Conservation (phyloP, 345 rosid species). For the Salix viminalis region DNA sequence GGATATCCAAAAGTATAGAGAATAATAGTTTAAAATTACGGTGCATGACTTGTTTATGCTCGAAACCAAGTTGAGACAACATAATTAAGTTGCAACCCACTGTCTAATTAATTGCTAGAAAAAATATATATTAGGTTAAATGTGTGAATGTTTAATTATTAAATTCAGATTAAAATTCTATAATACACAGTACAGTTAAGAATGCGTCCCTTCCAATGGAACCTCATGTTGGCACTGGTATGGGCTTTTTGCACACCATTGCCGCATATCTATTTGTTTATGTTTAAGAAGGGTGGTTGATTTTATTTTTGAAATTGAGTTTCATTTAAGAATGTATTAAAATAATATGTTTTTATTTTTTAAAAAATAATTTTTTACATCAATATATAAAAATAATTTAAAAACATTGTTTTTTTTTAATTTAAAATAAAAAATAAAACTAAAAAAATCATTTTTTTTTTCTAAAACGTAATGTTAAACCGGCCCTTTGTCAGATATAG, state of each 20-base stretch:
- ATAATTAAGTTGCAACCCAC: neutral
- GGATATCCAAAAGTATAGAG: too few species aligned
- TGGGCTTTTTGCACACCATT: slow-evolving; percentile 3
- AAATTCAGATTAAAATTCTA: neutral
- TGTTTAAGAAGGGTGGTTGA: too few species aligned
- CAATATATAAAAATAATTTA: too few species aligned
- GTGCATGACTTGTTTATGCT: neutral
- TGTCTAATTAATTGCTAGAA: slow-evolving; percentile 9
- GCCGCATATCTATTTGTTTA: neutral
- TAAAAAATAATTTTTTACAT: too few species aligned
- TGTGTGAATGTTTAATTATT: neutral
- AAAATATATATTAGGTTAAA: neutral
- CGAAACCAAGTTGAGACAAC: slow-evolving; percentile 12
- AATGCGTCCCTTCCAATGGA: slow-evolving; percentile 22
- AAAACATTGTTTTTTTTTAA: too few species aligned
- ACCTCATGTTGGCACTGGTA: slow-evolving; percentile 28
- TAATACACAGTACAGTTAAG: slow-evolving; percentile 10
- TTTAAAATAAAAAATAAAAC: too few species aligned
- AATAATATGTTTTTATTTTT: too few species aligned
- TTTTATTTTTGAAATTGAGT: too few species aligned
- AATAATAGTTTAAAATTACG: neutral
- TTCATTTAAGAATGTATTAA: too few species aligned
- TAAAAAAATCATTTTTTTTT: too few species aligned
- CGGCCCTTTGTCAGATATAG: neutral
- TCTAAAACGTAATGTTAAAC: too few species aligned